These are phyloP conservation scores for Ailanthus altissimus DNA, from an alignment of 345 rosid species.

Conservation along the genomic window DNA sequence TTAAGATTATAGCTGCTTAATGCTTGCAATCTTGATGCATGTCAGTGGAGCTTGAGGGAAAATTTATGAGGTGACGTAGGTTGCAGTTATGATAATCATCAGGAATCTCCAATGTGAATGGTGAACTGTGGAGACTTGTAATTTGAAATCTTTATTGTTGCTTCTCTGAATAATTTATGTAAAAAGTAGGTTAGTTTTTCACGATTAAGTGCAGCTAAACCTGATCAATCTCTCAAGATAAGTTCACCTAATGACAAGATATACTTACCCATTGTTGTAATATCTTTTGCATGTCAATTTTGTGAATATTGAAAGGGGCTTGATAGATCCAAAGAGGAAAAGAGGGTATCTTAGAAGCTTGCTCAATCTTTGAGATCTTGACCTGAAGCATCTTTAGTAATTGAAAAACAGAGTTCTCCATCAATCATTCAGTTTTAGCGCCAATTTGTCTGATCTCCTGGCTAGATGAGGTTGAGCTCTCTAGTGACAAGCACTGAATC, in stretches of 20 bases:
- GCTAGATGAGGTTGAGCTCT: background rate
- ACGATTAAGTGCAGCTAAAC: background rate
- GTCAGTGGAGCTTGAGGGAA: background rate
- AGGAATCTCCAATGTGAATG: background rate
- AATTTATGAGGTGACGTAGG: background rate
- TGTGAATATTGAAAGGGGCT: background rate
- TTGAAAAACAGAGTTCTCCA: constrained; percentile 16
- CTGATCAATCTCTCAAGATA: background rate
- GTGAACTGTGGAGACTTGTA: background rate
- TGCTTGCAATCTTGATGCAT: background rate
- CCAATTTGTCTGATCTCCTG: background rate
- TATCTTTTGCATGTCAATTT: background rate
- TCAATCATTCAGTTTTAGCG: background rate
- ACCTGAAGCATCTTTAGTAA: background rate
- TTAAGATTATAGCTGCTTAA: background rate
- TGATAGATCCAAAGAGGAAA: background rate
- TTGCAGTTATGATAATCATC: background rate
- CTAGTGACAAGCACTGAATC: background rate
- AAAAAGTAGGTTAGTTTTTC: background rate
- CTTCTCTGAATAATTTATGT: no score
- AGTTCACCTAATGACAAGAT: background rate
- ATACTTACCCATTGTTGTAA: background rate
- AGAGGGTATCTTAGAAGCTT: background rate
- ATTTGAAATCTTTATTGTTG: no score
- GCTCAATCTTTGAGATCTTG: background rate